Evolutionary conservation across 768 basidiomycete genomes (phyloP).

Genomic region (Mycena amicta): DNA sequence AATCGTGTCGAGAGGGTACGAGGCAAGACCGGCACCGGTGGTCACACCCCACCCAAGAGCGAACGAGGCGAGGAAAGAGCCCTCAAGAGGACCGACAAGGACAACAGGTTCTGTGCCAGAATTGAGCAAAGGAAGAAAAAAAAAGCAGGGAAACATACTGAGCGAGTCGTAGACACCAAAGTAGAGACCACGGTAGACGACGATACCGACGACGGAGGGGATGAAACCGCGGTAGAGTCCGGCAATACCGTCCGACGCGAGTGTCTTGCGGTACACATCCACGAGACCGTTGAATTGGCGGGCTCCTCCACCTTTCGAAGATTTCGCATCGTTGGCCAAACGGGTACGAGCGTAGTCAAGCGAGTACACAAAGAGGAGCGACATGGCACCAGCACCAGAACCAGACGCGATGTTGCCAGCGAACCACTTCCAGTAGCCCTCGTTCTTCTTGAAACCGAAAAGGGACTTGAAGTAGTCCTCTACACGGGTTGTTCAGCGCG

Average conservation of each 20-base stretch:
- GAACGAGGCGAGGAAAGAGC: slow-evolving; percentile 97
- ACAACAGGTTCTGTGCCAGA: slow-evolving; percentile 84
- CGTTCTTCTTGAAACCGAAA: slow-evolving; percentile 97
- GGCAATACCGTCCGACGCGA: slow-evolving; percentile 95
- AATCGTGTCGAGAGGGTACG: slow-evolving; percentile 91
- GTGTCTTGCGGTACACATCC: slow-evolving; percentile 97
- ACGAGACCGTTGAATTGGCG: slow-evolving; percentile 99
- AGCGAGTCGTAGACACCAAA: slow-evolving; percentile 97
- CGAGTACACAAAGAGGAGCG: slow-evolving; percentile 99
- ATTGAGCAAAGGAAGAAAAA: background rate
- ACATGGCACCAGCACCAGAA: slow-evolving; percentile 99
- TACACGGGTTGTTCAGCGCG: slow-evolving; percentile 37
- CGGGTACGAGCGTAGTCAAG: slow-evolving; percentile 99
- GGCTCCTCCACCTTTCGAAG: slow-evolving; percentile 83
- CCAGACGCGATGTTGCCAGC: slow-evolving; percentile 97
- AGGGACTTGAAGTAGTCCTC: slow-evolving; percentile 99
- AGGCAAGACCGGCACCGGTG: slow-evolving; percentile 98
- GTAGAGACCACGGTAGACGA: slow-evolving; percentile 99
- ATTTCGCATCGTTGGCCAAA: slow-evolving; percentile 97
- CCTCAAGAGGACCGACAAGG: slow-evolving; percentile 92
- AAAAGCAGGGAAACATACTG: slow-evolving; percentile 54
- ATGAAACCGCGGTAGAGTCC: slow-evolving; percentile 99
- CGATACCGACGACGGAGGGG: slow-evolving; percentile 98
- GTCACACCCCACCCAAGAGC: slow-evolving; percentile 98
- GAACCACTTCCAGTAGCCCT: slow-evolving; percentile 99